Base-by-base conservation (phyloP, 441 rosid genomes). In the Adansonia gregorii region DNA sequence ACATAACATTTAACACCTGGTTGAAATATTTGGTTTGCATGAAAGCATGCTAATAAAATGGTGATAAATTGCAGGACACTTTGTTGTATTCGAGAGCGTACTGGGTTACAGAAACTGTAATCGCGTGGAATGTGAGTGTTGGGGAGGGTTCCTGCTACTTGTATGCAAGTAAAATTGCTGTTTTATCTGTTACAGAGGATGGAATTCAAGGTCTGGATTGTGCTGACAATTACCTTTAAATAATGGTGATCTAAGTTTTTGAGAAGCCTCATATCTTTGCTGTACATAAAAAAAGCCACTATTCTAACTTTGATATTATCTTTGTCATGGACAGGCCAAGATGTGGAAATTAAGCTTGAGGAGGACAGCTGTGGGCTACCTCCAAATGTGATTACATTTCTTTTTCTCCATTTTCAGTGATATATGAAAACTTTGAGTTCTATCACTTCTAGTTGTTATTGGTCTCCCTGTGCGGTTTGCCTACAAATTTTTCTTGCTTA, bases 41-140 rank as follows among this genome's bases (percentile, higher is more conserved):
- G 71, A 78, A 59, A 2, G 20, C 19, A 59, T 58, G 8, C 41
- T 22, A 58, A 72, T 75, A 67, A 39, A 82, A 76, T 80, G 83
- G 69, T 83, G 76, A 77, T 76, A 83, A 88, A 87, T 78, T 88
- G 85, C 91, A 85, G 83, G 89, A 86, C 82, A 72, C 83, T 80
- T 86, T 93, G 81, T 51, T 83, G 45, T 86, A 80, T 76, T 92
- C 95, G 6, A 90, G 87, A 80, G 98, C 95, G 39, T 90, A 86
- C 77, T 94, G 98, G 99, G 92, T 89, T 39, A 83, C 85, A 41
- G 71, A 88, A 85, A 78, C 83, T 59, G 66, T 90, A 81, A 90
- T 96, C 58, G 98, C 97, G 6, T 93, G 94, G 98, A 86, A 93
- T 90, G 94, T 88, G 78, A 93, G 87, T 78, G 78, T 80, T 84